Percentiles rank a stretch among this genome's conserved stretches.
These are phyloP conservation scores for Fusarium sp. DNA, from an alignment of 2,329 filamentous ascomycete species.

Conservation along the genomic window DNA sequence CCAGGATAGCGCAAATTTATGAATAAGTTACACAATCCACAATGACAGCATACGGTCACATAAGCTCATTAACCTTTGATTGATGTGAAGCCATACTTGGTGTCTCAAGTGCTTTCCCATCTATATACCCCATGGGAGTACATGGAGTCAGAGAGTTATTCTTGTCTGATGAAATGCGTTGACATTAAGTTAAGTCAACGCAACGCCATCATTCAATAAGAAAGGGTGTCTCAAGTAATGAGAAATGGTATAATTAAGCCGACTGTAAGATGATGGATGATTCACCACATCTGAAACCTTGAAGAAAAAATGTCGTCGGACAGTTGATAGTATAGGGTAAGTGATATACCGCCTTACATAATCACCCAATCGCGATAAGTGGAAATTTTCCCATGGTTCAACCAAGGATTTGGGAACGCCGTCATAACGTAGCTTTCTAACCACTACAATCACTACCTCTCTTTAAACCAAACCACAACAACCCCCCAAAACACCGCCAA, in stretches of 20 bases:
- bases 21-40: neutral
- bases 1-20: neutral
- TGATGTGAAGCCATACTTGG: no score
- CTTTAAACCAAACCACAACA: neutral
- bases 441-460: conserved; percentile 1
- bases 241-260: rapidly evolving
- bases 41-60: neutral
- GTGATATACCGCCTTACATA: conserved; percentile 40
- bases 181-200: no score
- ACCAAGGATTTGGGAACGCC: conserved; percentile 13
- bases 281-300: neutral
- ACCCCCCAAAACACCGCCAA: conserved; percentile 39
- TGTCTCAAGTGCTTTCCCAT: no score
- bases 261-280: neutral
- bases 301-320: rapidly evolving
- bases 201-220: no score
- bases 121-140: no score
- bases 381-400: conserved; percentile 42
- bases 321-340: conserved; percentile 31
- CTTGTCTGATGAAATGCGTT: no score
- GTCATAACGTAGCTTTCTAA: conserved; percentile 25
- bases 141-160: no score
- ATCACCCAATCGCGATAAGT: conserved; percentile 35
- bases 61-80: no score
- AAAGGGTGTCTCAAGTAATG: no score